phyloP scores from a whole-genome alignment of 129 eudicot species.

The Kitagawia praeruptora region DNA sequence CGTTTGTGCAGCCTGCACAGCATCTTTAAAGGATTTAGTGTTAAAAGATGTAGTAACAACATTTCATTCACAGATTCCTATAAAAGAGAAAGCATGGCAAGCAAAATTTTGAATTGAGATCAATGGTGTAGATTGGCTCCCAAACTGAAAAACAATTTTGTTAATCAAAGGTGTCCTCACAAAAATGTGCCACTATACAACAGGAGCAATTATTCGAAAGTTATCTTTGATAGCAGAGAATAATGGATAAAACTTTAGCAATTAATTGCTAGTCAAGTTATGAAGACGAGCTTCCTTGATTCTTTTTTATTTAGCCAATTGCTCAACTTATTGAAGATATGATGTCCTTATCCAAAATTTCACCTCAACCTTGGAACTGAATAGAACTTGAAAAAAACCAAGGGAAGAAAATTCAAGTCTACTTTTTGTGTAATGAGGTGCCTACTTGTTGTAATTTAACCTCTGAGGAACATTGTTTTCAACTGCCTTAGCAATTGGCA shows the following conservation, averaged over 20 bases:
- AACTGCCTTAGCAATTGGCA: neutral
- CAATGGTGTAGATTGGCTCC: neutral
- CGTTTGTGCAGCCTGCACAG: slow-evolving; percentile 53
- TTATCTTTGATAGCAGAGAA: too few species aligned
- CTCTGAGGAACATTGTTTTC: neutral
- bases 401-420: neutral
- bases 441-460: neutral
- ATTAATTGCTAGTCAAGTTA: too few species aligned
- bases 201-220: too few species aligned
- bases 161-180: too few species aligned
- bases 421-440: neutral
- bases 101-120: neutral
- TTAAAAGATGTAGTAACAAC: neutral
- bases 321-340: neutral
- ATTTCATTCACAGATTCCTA: neutral
- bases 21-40: slow-evolving; percentile 39
- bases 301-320: neutral
- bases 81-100: neutral
- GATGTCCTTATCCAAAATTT: neutral
- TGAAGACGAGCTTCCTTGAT: neutral
- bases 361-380: too few species aligned
- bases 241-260: too few species aligned
- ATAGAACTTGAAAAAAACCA: neutral
- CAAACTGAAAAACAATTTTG: neutral
- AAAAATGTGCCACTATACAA: too few species aligned